Conservation (phyloP, 2,329 filamentous ascomycete species). For the Pleomassaria siparia region DNA sequence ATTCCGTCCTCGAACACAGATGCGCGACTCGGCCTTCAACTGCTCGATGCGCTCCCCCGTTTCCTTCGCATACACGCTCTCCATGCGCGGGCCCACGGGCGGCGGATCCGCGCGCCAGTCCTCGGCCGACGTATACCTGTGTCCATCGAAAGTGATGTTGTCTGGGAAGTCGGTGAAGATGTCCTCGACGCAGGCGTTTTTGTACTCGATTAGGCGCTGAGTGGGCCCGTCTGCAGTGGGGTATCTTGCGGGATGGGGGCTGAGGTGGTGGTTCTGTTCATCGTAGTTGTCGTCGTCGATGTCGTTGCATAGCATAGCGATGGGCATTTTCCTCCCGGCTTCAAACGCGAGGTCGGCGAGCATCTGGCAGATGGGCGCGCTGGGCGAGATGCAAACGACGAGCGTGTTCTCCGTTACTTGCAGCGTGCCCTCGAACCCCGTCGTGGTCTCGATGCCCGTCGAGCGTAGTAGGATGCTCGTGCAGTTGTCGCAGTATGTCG, state of each 20-base stretch:
- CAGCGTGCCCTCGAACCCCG: not conserved
- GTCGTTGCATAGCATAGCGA: conserved; percentile 6
- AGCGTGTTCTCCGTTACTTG: not conserved
- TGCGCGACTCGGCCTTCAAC: too few species aligned
- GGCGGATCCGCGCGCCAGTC: too few species aligned
- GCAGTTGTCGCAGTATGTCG: conserved; percentile 4
- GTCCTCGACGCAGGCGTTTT: not conserved
- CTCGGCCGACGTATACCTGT: too few species aligned
- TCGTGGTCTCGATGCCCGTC: conserved; percentile 1
- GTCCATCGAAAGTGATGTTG: not conserved
- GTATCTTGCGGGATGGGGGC: not conserved
- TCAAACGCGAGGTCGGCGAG: conserved; percentile 2
- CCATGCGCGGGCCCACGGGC: too few species aligned
- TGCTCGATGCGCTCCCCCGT: too few species aligned
- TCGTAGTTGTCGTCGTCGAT: conserved; percentile 1
- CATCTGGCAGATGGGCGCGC: not conserved
- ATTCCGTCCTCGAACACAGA: too few species aligned
- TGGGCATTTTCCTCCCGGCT: not conserved
- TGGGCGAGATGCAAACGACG: conserved; percentile 5
- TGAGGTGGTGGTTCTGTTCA: too few species aligned
- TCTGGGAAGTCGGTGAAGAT: not conserved
- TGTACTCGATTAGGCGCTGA: not conserved
- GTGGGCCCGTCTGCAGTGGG: not conserved
- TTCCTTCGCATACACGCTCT: too few species aligned
- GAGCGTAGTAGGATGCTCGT: not conserved